Base-by-base conservation (phyloP, 768 basidiomycete genomes). In the Amanita pallidorosea region DNA sequence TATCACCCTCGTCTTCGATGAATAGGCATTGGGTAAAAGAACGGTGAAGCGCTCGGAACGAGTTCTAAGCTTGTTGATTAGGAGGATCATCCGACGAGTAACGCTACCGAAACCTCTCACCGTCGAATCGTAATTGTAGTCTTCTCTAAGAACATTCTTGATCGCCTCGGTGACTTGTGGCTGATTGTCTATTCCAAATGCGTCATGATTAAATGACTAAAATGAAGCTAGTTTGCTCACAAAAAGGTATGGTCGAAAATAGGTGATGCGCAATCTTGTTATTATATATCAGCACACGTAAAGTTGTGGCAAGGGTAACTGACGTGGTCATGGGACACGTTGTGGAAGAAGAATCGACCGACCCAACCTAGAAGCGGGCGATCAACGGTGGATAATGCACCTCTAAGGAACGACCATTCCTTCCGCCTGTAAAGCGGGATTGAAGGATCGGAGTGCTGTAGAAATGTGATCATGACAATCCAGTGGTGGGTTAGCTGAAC, bases 381-480 rank as follows among this genome's bases (percentile, higher is more conserved):
- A 58, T 83, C 79, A n/a, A 81, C 74, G 2, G 79, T 81, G 6
- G 76, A 68, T 25, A 77, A 57, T 1, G 80, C 79, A 6, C 80
- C 79, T 6, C 78, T 75, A 50, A 77, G 70, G 66, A 75, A 80
- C 5, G 70, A 69, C 79, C 79, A 81, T 51, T 74, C 67, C 37
- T 62, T 66, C 25, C 65, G 67, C 49, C 79, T 75, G 58, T 79
- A 82, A 58, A 79, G 74, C 0, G 79, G 70, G 20, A 81, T 65
- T 1, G 67, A 65, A 1, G 75, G 73, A 55, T 79, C 77, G 6
- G 76, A 75, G 61, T 83, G 80, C 54, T 81, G 80, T 5, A 83
- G 74, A 54, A 76, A 80, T 0, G 80, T 80, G 47, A 80, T 64
- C 76, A 79, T 81, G 53, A 81, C 76, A 57, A 83, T 77, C 79